Percentiles rank a stretch among this genome's conserved stretches.
Conservation (phyloP, 257 asterid genomes). For the Plantago elongata region DNA sequence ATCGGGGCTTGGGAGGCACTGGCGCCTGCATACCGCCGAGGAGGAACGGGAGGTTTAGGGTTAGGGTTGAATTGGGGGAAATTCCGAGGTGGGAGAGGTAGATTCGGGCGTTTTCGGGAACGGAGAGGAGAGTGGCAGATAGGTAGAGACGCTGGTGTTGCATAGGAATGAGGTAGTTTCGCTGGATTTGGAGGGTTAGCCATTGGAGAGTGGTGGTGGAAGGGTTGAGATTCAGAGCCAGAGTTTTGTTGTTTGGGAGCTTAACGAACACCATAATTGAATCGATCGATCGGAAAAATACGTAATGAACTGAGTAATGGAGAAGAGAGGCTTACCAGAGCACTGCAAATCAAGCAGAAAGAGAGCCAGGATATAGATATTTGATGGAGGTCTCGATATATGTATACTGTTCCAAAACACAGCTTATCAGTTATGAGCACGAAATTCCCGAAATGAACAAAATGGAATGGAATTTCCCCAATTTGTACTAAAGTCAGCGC, state of each 20-base stretch:
- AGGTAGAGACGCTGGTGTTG: constrained; percentile 55
- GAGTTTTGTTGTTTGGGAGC: constrained; percentile 52
- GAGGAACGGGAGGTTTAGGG: constrained; percentile 48
- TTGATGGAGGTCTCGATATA: too few species aligned
- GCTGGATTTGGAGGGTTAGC: constrained; percentile 40
- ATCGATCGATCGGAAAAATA: too few species aligned
- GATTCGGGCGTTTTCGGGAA: constrained; percentile 23
- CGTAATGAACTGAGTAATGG: too few species aligned
- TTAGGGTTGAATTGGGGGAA: constrained; percentile 47
- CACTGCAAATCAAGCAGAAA: too few species aligned
- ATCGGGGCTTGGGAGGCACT: constrained; percentile 40
- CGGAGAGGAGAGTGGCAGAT: constrained; percentile 42
- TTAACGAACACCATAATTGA: constrained; percentile 51
- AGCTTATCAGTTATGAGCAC: too few species aligned
- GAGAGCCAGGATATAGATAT: too few species aligned
- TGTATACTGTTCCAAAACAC: too few species aligned
- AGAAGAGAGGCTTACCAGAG: too few species aligned
- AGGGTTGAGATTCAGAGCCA: constrained; percentile 49
- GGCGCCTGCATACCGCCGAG: constrained; percentile 77
- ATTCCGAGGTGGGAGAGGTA: constrained; percentile 43
- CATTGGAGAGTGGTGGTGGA: constrained; percentile 33
- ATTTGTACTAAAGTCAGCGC: too few species aligned
- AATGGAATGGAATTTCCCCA: too few species aligned
- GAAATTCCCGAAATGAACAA: too few species aligned
- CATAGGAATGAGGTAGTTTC: constrained; percentile 33